phyloP scores from a whole-genome alignment of 1,139 yeast genomes.

The Yamadazyma kanchanaburiensis region DNA sequence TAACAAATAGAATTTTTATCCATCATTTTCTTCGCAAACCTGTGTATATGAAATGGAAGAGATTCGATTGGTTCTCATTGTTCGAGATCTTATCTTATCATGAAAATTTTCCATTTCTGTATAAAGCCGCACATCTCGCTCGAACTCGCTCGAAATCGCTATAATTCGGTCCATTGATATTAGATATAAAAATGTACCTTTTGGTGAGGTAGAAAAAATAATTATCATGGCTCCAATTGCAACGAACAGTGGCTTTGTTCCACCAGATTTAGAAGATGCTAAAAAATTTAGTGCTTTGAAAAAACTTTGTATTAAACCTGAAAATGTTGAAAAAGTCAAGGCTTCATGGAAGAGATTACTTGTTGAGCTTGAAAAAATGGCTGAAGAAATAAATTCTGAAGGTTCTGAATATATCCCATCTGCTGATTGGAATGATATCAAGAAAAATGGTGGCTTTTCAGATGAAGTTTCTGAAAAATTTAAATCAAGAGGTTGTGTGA shows the following conservation, averaged over 20 bases:
- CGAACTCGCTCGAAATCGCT: constrained; percentile 4
- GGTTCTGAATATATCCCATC: constrained; percentile 16
- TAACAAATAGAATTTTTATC: too few relatives aligned
- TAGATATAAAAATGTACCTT: too few relatives aligned
- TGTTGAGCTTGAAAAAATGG: constrained; percentile 15
- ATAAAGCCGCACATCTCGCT: too few relatives aligned
- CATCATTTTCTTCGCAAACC: too few relatives aligned
- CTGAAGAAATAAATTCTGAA: constrained; percentile 11
- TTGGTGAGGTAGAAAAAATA: neutral
- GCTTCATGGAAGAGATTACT: constrained; percentile 21
- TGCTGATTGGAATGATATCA: constrained; percentile 15
- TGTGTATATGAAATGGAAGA: too few relatives aligned
- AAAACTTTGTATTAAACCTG: constrained; percentile 17
- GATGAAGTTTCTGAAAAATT: constrained; percentile 9
- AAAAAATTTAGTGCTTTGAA: constrained; percentile 12
- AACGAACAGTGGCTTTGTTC: constrained; percentile 3
- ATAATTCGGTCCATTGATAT: too few relatives aligned
- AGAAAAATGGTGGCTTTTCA: constrained; percentile 13
- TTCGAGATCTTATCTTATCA: too few relatives aligned
- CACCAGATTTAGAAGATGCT: constrained; percentile 10
- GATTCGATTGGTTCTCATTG: too few relatives aligned
- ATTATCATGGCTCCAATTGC: constrained; percentile 10
- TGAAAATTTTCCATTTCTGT: too few relatives aligned
- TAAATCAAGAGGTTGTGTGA: constrained; percentile 16
- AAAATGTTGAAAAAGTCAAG: constrained; percentile 17